These are phyloP conservation scores for Pseudozyma sp. DNA, from an alignment of 1,284 basidiomycete species.

Conservation along the genomic window DNA sequence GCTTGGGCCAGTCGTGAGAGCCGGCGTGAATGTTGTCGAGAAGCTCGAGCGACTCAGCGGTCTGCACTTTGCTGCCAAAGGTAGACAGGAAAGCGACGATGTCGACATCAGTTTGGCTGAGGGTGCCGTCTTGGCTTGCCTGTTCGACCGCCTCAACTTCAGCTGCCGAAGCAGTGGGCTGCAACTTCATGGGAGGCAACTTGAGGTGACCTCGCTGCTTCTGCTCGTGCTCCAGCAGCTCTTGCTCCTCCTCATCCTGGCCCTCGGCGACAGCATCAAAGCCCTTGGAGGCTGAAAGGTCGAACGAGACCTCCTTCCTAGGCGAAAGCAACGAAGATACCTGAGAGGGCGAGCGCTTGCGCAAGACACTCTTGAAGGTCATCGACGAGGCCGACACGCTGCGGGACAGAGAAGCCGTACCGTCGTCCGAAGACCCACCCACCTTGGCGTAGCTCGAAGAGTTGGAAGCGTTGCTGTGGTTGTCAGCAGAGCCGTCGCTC, in stretches of 20 bases:
- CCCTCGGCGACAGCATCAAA: constrained; percentile 19
- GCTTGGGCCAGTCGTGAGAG: constrained; percentile 27
- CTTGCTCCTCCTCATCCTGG: constrained; percentile 18
- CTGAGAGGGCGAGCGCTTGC: constrained; percentile 25
- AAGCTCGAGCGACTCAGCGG: constrained; percentile 42
- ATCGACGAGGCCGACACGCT: constrained; percentile 1
- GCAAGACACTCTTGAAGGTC: constrained; percentile 35
- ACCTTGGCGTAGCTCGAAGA: constrained; percentile 41
- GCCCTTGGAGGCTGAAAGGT: constrained; percentile 13
- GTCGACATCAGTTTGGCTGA: constrained; percentile 41
- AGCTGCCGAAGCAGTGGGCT: not conserved
- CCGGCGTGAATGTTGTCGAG: constrained; percentile 30
- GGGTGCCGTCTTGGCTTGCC: not conserved
- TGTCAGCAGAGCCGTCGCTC: constrained; percentile 41
- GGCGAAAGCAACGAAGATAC: constrained; percentile 16
- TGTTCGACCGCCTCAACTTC: not conserved
- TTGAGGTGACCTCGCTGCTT: constrained; percentile 35
- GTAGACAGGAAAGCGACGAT: constrained; percentile 40
- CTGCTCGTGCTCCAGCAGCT: constrained; percentile 44
- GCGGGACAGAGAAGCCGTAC: constrained; percentile 11
- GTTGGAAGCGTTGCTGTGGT: constrained; percentile 45
- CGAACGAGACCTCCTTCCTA: constrained; percentile 45
- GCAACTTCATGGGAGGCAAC: constrained; percentile 41
- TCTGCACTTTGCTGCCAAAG: constrained; percentile 43
- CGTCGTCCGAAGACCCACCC: constrained; percentile 34